Base-by-base conservation (phyloP, 768 basidiomycete species). In the Kwoniella mangroviensis region DNA sequence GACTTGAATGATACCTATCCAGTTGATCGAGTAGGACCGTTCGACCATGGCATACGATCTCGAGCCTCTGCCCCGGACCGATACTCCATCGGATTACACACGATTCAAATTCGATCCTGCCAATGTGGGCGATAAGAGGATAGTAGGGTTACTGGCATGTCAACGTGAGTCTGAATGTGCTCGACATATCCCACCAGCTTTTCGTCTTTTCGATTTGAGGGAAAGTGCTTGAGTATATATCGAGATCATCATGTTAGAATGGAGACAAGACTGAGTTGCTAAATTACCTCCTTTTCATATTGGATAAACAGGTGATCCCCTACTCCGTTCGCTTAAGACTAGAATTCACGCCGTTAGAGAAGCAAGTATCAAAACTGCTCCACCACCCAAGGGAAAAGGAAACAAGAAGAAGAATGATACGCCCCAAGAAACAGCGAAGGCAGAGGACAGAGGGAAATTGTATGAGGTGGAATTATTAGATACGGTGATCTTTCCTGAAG, bases 401-500 rank as follows among this genome's bases (percentile, higher is more conserved):
- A 54, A 66, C 6, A 64, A 70, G 69, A 79, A 76, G 68, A 71
- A 79, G 73, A 6, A 24, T 49, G 21, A 63, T 42, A 54, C 43
- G 13, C 63, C 65, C 40, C 62, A 10, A 3, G 52, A 51, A 17
- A 34, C 34, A 34, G 56, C 41, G 19, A 56, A n/a, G 28, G 55
- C 58, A 5, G 42, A 45, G 22, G 75, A 71, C 3, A 74, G 73
- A 51, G 76, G 75, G 0, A 74, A 71, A 49, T 34, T 82, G 24
- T 83, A 76, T 75, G 78, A 83, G 63, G 73, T 83, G 17, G 79
- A 81, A 64, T 49, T 78, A 52, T 54, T 68, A 49, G 82, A 83
- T 70, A 83, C 81, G 10, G 78, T 82, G 19, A 75, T 81, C 42
- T 83, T 83, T 55, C 82, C 82, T 11, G 82, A 83, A 75, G 82